These are phyloP conservation scores for Dictyostelium brefeldianum DNA, from an alignment of 78 protist species.

Conservation along the genomic window DNA sequence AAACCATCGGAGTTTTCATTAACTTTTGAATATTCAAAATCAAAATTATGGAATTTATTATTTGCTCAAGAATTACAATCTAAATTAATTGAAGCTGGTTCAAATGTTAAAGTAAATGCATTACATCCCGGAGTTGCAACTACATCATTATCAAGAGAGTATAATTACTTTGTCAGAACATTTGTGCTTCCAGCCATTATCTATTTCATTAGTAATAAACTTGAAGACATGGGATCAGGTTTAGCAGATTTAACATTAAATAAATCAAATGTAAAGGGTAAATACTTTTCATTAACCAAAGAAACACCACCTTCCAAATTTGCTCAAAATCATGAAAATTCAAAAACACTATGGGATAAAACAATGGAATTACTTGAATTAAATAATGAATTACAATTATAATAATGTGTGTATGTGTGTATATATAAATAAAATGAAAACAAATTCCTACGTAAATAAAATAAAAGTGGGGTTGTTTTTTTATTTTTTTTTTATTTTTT, in stretches of 20 bases:
- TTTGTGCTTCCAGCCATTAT: background rate
- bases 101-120: slow-evolving; percentile 39
- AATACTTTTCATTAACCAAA: background rate
- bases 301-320: background rate
- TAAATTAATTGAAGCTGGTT: slow-evolving; percentile 12
- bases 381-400: background rate
- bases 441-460: no score
- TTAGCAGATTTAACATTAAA: background rate
- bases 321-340: background rate
- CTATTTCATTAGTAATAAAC: background rate
- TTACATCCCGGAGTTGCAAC: slow-evolving; percentile 61
- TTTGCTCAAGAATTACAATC: slow-evolving; percentile 33
- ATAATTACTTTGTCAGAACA: background rate
- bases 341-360: slow-evolving; percentile 1
- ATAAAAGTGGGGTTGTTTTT: no score
- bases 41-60: slow-evolving; percentile 41
- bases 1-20: background rate
- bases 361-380: background rate
- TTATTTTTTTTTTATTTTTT: no score
- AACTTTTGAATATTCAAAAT: background rate
- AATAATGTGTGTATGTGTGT: no score
- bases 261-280: slow-evolving; percentile 1
- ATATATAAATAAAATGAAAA: no score
- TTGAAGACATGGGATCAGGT: background rate
- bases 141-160: background rate